Evolutionary conservation across 805 yeast species (phyloP), one percentile per base, ranked within the genome.

Genomic region (Saccharomycopsis sp.): DNA sequence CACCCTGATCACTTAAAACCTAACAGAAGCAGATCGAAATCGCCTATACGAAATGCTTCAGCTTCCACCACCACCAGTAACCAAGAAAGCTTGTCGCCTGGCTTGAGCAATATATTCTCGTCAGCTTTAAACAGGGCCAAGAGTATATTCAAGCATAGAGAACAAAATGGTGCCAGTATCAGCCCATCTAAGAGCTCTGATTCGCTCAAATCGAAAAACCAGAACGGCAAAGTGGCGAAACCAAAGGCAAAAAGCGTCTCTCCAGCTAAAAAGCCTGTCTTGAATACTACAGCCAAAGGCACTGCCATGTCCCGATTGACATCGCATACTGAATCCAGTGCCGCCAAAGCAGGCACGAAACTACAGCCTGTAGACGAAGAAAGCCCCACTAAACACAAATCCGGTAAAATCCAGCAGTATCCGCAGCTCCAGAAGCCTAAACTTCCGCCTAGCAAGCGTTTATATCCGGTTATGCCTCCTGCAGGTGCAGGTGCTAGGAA

Each of bases 61-160:
- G 12, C 5, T 12, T 7, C 7, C 22, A 7, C 49, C 22, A 19
- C 19, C 19, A 44, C 5, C 22, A 44, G 49, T 17, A 44, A 44
- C 12, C 25, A 53, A 3, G 52, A 55, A 17, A 44, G 17, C 25
- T 17, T 50, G 5, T 58, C 61, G 7, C 57, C 55, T 7, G 56
- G 56, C 25, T 12, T 58, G 7, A 53, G 56, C 20, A 55, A 57
- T n/a, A 35, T 41, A 42, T 53, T 59, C 41, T 53, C 62, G 19
- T 44, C 17, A 23, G 57, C 57, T 3, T 17, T 52, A 17, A 58
- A 42, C 29, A 47, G 56, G 3, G 59, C 63, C 3, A 58, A 58
- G 50, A 58, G 63, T 41, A 58, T 61, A n/a, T 61, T 61, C 54
- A 55, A 58, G 42, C 57, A 54, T 34, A 44, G 49, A 44, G 49